Evolutionary conservation across 495 filamentous ascomycete genomes (phyloP), one percentile per base, ranked within the genome.

Genomic region (Penicillium macrosclerotiorum): DNA sequence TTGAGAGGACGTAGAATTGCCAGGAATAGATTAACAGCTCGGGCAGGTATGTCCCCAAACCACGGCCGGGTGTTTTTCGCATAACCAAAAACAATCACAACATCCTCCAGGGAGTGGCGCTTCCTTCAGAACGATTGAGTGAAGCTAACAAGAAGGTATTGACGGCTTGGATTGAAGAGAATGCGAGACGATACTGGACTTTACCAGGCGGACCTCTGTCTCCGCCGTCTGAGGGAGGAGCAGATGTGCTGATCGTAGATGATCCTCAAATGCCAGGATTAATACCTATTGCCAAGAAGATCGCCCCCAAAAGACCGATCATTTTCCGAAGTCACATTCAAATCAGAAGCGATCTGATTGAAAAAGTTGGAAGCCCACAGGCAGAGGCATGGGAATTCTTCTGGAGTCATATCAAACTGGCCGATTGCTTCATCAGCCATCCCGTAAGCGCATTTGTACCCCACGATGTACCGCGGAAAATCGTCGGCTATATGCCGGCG

Each of bases 1-100:
- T 2, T 12, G 25, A 5, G 8, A 37, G 23, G 7, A 19, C 19
- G 34, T 19, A 22, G 31, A 38, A 9, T 23, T 51, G 32, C 44
- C 8, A 34, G 14, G 6, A 37, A 20, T 36, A 16, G 27, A 18
- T 4, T 5, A 29, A 6, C n/a, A 19, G 7, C 7, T 8, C 26
- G 34, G 5, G 16, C 40, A 82, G 77, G 77, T 83, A 80, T 54
- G 89, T 94, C 3, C 90, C 89, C 4, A 90, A 89, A 57, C 89
- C 89, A 13, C 83, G 84, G 25, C 88, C 89, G 0, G 86, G 84
- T 13, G 85, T 92, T 12, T 95, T 94, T 65, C 79, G 87, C 25
- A 84, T 89, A 47, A 95, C 89, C 43, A 95, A 95, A 67, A 90
- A 83, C 36, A 87, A 90, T 53, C 89, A 95, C 76, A 95, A 95